Base-by-base conservation (phyloP, 805 yeast genomes). In the Candida corydali region DNA sequence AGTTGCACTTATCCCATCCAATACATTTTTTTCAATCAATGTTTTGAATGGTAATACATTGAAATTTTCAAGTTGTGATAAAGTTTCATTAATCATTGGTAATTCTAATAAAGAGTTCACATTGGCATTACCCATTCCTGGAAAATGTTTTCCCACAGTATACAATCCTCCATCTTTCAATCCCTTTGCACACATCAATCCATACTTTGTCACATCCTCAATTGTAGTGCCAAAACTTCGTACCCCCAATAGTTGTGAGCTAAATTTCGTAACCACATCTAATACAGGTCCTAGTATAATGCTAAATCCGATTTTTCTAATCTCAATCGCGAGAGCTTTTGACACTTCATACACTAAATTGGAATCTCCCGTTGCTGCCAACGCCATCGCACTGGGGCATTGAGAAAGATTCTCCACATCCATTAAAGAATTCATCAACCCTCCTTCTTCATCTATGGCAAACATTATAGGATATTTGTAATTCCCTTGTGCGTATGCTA, bases 351-450 rank as follows among this genome's bases (percentile, higher is more conserved):
- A 70, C 7, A 75, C 78, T 41, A 76, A 50, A 4, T 68, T 69
- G 9, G 59, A 49, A 37, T 73, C 70, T 8, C 73, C 73, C 0
- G 80, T 66, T 15, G 82, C 81, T 3, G 76, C 74, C 16, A 78
- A 52, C 3, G 79, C 82, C 83, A 78, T 78, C 18, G 80, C 80
- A 4, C 82, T 77, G 1, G 84, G 84, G 46, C 73, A 76, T 50
- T 77, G 82, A 8, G 78, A 70, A 15, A 78, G 52, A 39, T 55
- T 59, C 8, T 65, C 65, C 8, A 70, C 65, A 50, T 78, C 83
- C 48, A 71, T 73, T 31, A 78, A 57, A 20, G 77, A 68, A 53
- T 77, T 76, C 54, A 78, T 63, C 78, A 76, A 73, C 1, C 83
- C 83, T 6, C 80, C 77, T 48, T 78, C 84, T 51, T 75, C 80